Evolutionary conservation across 2,329 filamentous ascomycete genomes (phyloP).

Genomic region (Lasiodiplodia hormozganensis): DNA sequence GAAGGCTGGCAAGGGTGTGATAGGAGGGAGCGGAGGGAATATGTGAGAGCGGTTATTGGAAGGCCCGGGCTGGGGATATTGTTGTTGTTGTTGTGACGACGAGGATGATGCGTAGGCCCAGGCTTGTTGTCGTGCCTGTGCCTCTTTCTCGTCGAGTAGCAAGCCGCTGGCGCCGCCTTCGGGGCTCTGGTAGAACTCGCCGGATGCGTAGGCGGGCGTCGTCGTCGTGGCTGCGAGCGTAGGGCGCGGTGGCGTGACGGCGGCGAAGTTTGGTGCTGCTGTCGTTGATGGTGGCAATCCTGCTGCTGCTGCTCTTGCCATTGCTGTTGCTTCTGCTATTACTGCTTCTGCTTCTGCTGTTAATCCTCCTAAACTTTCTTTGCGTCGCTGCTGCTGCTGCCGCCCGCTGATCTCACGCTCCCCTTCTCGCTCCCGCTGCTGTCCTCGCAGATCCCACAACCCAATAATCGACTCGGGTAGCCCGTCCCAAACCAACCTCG

Average conservation of each 20-base stretch:
- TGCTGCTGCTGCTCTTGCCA: slow-evolving; percentile 37
- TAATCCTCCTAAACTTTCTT: too few species aligned
- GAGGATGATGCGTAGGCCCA: slow-evolving; percentile 1
- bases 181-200: slow-evolving; percentile 14
- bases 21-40: background rate
- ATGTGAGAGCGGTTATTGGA: background rate
- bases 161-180: background rate
- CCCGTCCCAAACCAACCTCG: slow-evolving; percentile 34
- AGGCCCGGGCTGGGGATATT: background rate
- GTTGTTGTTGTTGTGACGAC: background rate
- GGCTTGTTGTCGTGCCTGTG: background rate
- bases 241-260: background rate
- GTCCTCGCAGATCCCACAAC: slow-evolving; percentile 24
- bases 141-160: slow-evolving; percentile 17
- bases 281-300: background rate
- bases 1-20: slow-evolving; percentile 15
- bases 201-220: slow-evolving; percentile 1
- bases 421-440: background rate
- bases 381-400: background rate
- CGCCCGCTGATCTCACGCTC: background rate
- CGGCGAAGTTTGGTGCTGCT: background rate
- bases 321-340: background rate
- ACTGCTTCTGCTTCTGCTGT: slow-evolving; percentile 19
- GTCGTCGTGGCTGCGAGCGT: background rate
- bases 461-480: slow-evolving; percentile 34